Evolutionary conservation across 208 protist genomes (phyloP).

Genomic region (Trichomonas tenax): DNA sequence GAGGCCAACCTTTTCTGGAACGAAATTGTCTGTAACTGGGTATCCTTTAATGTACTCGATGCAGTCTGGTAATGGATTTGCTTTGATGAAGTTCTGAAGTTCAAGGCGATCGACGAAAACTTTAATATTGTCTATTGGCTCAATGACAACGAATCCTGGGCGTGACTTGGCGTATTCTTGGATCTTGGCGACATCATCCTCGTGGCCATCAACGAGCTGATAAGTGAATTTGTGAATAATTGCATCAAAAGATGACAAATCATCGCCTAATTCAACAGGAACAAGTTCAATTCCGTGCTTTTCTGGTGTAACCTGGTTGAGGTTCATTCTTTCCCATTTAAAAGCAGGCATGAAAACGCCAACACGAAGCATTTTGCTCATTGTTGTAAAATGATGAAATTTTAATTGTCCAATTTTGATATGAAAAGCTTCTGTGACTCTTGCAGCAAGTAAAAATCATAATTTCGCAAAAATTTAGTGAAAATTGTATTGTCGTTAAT

Average conservation of each 20-base stretch:
- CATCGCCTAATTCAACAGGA: neutral
- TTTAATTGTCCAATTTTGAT: neutral
- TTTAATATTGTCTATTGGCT: neutral
- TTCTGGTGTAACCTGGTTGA: neutral
- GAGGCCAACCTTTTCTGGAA: neutral
- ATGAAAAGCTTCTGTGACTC: too few relatives aligned
- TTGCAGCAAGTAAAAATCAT: too few relatives aligned
- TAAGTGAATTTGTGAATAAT: slow-evolving; percentile 18
- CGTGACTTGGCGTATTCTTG: neutral
- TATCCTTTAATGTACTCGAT: neutral
- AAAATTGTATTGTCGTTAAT: too few relatives aligned
- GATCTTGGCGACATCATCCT: neutral
- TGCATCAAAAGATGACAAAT: neutral
- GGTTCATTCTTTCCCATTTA: slow-evolving; percentile 20
- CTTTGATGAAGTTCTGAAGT: neutral
- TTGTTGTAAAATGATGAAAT: neutral
- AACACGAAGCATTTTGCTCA: neutral
- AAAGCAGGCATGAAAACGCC: neutral
- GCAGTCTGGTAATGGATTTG: neutral
- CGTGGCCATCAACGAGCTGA: neutral
- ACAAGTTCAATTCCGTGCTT: neutral
- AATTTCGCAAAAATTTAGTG: too few relatives aligned
- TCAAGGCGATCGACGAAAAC: neutral
- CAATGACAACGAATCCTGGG: neutral
- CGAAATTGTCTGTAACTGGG: too few relatives aligned